phyloP scores from a whole-genome alignment of 345 rosid species.

The Mercurialis annua region DNA sequence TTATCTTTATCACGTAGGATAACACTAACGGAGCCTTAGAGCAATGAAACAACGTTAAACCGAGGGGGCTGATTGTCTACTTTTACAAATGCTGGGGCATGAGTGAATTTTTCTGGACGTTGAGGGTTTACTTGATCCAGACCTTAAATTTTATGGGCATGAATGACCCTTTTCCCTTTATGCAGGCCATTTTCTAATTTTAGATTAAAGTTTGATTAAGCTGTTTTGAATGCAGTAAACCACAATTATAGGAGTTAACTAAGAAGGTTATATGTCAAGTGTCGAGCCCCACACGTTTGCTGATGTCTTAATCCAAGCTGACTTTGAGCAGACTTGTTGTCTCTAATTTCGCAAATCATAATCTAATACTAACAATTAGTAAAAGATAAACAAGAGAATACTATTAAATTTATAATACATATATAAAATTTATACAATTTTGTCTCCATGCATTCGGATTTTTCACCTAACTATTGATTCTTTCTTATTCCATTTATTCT shows the following conservation, averaged over 20 bases:
- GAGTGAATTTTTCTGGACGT: no score
- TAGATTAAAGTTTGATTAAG: background rate
- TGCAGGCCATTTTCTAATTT: no score
- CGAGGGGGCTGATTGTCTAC: no score
- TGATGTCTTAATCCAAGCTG: slow-evolving; percentile 17
- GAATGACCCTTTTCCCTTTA: no score
- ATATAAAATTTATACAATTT: background rate
- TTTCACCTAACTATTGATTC: slow-evolving; percentile 14
- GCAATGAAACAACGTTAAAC: no score
- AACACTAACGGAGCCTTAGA: no score
- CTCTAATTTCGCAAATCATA: background rate
- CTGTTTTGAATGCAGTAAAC: background rate
- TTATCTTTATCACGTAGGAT: no score
- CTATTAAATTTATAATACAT: background rate
- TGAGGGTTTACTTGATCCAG: no score
- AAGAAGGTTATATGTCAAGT: background rate
- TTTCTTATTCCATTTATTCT: slow-evolving; percentile 5
- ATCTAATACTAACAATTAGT: background rate
- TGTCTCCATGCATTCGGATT: slow-evolving; percentile 26
- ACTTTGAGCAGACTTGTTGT: slow-evolving; percentile 13
- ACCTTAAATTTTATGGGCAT: no score
- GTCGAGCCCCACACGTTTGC: slow-evolving; percentile 19
- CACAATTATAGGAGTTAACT: background rate
- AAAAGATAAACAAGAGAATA: background rate
- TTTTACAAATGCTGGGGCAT: no score